Evolutionary conservation across 2,329 filamentous ascomycete species (phyloP).

Genomic region (Fusarium sterilihyphosum): DNA sequence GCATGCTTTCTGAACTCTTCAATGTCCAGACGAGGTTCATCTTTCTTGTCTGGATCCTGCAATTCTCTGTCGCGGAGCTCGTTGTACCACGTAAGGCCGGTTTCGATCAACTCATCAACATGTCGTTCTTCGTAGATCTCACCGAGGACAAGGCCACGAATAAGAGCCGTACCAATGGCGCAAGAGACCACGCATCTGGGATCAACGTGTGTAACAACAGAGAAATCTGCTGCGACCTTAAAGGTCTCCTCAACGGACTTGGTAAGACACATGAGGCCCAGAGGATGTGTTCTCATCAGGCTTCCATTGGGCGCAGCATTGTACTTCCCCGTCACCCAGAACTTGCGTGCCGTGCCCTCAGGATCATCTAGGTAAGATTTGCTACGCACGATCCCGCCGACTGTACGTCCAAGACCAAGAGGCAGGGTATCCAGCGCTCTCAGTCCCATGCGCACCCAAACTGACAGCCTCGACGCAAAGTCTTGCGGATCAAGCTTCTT

Average conservation of each 20-base stretch:
- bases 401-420: constrained; percentile 58
- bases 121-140: constrained; percentile 53
- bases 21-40: constrained; percentile 49
- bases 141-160: constrained; percentile 57
- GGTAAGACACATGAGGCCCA: constrained; percentile 58
- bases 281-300: constrained; percentile 62
- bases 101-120: constrained; percentile 54
- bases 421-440: constrained; percentile 57
- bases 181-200: constrained; percentile 62
- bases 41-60: constrained; percentile 38
- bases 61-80: constrained; percentile 33
- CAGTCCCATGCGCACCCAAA: constrained; percentile 60
- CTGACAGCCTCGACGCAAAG: constrained; percentile 56
- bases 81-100: constrained; percentile 53
- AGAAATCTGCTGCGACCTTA: constrained; percentile 53
- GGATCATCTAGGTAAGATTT: constrained; percentile 54
- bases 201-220: constrained; percentile 60
- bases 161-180: constrained; percentile 57
- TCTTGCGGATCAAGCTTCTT: constrained; percentile 49
- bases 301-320: constrained; percentile 61
- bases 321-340: constrained; percentile 54
- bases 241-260: constrained; percentile 56
- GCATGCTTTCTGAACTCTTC: constrained; percentile 55
- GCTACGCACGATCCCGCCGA: constrained; percentile 55
- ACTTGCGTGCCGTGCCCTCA: constrained; percentile 49